Base-by-base conservation (phyloP, 345 rosid species). In the Hypericum androsaemum region DNA sequence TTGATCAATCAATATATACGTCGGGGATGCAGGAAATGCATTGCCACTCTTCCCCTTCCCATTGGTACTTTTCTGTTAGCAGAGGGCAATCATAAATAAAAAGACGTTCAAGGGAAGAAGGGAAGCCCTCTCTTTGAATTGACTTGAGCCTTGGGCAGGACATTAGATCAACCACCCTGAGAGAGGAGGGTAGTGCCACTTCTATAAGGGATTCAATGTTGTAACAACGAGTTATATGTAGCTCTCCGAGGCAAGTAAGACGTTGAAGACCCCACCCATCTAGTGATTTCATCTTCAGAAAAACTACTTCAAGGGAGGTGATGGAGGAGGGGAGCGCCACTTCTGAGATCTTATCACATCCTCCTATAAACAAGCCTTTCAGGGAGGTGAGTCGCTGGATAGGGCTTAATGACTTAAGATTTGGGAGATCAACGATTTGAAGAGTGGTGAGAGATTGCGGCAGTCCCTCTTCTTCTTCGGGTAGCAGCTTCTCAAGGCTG, bases 301-400 rank as follows among this genome's bases (percentile, higher is more conserved):
- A 14, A 3, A 39, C 36, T 37, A 71, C 48, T 22, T 22, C 14
- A 60, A 67, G 54, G 41, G 8, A 16, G 42, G 63, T 63, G 36
- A 67, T 37, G 32, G 63, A 50, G 22, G 60, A 22, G 2, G 72
- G 76, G 60, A 71, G 68, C 43, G 5, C 47, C 46, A 42, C 14
- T 37, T 54, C 48, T 22, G 66, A 48, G 50, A 54, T 41, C 7
- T 17, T 41, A 44, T 49, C 36, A 17, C 14, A 11, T 35, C 62
- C 61, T 35, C 43, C 40, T 42, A 62, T 50, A 10, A 8, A 13
- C 6, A 62, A 56, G 58, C 54, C 43, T 66, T 58, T 62, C 40
- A 71, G 68, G 54, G 54, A 71, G 12, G 48, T 54, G 9, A 71
- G 64, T 39, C 46, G n/a, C n/a, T n/a, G n/a, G n/a, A n/a, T n/a